phyloP scores from a whole-genome alignment of 441 rosid genomes.

The Kokia cookei region DNA sequence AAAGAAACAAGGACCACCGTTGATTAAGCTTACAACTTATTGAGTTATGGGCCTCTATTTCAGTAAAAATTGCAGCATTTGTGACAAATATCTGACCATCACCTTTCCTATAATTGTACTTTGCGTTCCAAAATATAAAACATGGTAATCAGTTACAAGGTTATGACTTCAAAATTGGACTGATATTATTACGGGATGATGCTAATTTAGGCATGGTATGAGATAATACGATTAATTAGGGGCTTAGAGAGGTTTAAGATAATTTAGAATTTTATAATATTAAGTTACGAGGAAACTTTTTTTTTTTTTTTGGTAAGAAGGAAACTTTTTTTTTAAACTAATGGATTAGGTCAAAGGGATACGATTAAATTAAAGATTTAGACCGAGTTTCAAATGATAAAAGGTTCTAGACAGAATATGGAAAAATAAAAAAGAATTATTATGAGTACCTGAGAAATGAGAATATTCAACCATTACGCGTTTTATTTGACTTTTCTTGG shows the following conservation, averaged over 20 bases:
- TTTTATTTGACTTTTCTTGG: background rate
- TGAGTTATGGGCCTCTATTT: background rate
- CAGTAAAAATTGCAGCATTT: background rate
- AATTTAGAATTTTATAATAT: too few species aligned
- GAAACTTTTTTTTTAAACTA: too few species aligned
- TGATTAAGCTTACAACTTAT: background rate
- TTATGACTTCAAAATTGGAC: too few species aligned
- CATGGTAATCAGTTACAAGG: too few species aligned
- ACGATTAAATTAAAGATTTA: background rate
- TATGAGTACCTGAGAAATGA: background rate
- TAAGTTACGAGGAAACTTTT: too few species aligned
- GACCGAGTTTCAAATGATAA: background rate
- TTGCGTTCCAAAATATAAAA: background rate
- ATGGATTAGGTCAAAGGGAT: too few species aligned
- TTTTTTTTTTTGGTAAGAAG: too few species aligned
- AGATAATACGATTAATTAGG: too few species aligned
- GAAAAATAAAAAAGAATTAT: background rate
- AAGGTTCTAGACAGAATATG: background rate
- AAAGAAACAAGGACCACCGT: background rate
- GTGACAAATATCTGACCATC: background rate
- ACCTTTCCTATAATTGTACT: background rate
- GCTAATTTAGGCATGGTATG: too few species aligned
- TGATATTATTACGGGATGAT: too few species aligned
- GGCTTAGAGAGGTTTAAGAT: too few species aligned
- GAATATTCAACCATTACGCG: constrained; percentile 6